phyloP scores from a whole-genome alignment of 1,139 yeast species.

The Scheffersomyces titani region DNA sequence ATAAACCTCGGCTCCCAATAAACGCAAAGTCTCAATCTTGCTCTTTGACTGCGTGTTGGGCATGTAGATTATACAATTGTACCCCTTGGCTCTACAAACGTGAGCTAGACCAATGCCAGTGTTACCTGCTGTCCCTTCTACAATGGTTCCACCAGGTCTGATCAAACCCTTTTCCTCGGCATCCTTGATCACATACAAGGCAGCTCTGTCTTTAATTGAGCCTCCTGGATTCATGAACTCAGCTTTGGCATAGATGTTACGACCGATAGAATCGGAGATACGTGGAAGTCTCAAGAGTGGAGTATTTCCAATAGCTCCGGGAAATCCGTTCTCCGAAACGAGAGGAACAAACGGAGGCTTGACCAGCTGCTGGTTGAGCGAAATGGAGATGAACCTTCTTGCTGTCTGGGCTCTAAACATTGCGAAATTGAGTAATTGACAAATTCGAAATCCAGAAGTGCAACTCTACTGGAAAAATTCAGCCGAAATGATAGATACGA shows the following conservation, averaged over 20 bases:
- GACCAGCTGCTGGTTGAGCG: conserved; percentile 17
- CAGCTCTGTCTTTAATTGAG: conserved; percentile 90
- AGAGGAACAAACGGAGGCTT: conserved; percentile 59
- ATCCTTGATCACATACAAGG: conserved; percentile 71
- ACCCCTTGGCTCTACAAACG: conserved; percentile 80
- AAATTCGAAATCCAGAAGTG: background rate
- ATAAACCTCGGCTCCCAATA: conserved; percentile 81
- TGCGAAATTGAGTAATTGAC: background rate
- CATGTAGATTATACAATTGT: conserved; percentile 84
- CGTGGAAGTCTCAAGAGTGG: conserved; percentile 70
- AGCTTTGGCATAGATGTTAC: conserved; percentile 85
- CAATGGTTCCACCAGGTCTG: conserved; percentile 62
- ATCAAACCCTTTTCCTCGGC: conserved; percentile 75
- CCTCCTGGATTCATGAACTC: conserved; percentile 97
- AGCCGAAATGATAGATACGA: background rate
- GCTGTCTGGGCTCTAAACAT: conserved; percentile 2
- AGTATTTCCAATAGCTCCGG: conserved; percentile 85
- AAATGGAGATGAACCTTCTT: conserved; percentile 21
- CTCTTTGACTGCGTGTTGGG: conserved; percentile 84
- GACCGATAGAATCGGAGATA: conserved; percentile 61
- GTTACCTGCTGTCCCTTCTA: conserved; percentile 60
- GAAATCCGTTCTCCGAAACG: conserved; percentile 61
- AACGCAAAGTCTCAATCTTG: conserved; percentile 69
- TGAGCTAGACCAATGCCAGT: conserved; percentile 93
- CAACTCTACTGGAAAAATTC: background rate